A percentile compares a stretch with the other conserved stretches of the same genome.
These are phyloP conservation scores for Fusarium paranaense DNA, from an alignment of 2,329 filamentous ascomycete genomes.

Conservation along the genomic window DNA sequence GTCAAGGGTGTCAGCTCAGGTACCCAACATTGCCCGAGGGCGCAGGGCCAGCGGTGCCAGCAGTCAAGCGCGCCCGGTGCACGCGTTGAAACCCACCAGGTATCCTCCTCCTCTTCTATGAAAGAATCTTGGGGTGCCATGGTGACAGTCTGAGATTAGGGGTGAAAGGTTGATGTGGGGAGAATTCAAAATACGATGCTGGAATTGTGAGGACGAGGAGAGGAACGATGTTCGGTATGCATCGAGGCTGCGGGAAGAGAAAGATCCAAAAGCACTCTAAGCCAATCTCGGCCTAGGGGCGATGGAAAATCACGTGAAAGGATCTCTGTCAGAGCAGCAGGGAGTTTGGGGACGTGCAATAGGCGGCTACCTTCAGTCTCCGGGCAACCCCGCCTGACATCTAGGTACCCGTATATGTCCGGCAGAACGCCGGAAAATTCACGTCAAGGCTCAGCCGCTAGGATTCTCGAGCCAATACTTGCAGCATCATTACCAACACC, in stretches of 20 bases:
- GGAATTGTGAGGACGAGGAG: slow-evolving; percentile 40
- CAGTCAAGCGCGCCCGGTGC: slow-evolving; percentile 12
- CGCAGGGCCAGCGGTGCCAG: slow-evolving; percentile 25
- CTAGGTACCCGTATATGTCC: slow-evolving; percentile 39
- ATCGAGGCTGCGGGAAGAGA: slow-evolving; percentile 47
- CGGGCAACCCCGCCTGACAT: not conserved
- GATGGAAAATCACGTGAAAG: slow-evolving; percentile 37
- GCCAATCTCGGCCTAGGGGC: slow-evolving; percentile 31
- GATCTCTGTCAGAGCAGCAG: slow-evolving; percentile 10
- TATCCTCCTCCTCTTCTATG: slow-evolving; percentile 78
- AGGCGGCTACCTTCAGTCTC: slow-evolving; percentile 29
- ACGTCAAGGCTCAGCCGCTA: slow-evolving; percentile 31
- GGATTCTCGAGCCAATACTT: slow-evolving; percentile 43
- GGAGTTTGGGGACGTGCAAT: not conserved
- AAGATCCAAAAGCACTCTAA: slow-evolving; percentile 44
- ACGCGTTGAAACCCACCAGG: slow-evolving; percentile 63
- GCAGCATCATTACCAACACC: slow-evolving; percentile 48
- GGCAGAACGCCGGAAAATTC: slow-evolving; percentile 47
- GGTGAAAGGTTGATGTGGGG: slow-evolving; percentile 29
- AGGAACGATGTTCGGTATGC: slow-evolving; percentile 43
- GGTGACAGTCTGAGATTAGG: slow-evolving; percentile 45
- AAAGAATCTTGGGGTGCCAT: slow-evolving; percentile 79
- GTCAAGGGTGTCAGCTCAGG: slow-evolving; percentile 39
- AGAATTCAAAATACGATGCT: slow-evolving; percentile 36
- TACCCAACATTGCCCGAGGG: slow-evolving; percentile 37